Evolutionary conservation across 1,284 basidiomycete species (phyloP), one percentile per base, ranked within the genome.

Genomic region (Schizopora paradoxa): DNA sequence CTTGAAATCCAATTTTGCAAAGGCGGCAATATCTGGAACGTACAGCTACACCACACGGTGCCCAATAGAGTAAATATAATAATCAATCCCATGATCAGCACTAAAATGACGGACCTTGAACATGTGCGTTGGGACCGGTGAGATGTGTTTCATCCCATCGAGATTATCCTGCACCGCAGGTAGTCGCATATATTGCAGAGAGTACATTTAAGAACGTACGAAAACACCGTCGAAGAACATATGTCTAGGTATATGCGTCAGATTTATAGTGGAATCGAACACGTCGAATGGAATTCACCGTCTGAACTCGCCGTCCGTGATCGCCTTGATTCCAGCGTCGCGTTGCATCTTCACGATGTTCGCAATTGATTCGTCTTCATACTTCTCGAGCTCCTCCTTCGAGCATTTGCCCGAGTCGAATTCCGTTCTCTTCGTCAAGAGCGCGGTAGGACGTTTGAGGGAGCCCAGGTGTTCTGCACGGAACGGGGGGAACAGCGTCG

Each of bases 241-340:
- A 40, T 66, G 66, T 54, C 77, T 79, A 54, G 10, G 27, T 39
- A 14, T 34, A 32, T n/a, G 43, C 31, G 49, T 26, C 26, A 41
- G 33, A 41, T 29, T 18, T 49, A 25, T 10, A 25, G 13, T 13
- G 14, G 52, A 10, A 49, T 43, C 2, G 21, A 27, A 32, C 22
- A 10, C 32, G 28, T 5, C n/a, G 28, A 21, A 37, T n/a, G n/a
- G 14, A 31, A 47, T 51, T 16, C 43, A 70, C 69, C 72, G 60
- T 49, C 69, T 62, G 50, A 76, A 63, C 61, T 84, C 81, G 27
- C 82, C 81, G 56, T 84, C 82, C 3, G 78, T 80, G 49, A 82
- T 69, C 16, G 67, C 68, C 52, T 67, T 70, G 11, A 84, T 65
- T 21, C 77, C 76, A 19, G 71, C 56, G 11, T 69, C 62, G 36